Evolutionary conservation across 148 eudicot genomes (phyloP).

Genomic region (Chenopodium album): DNA sequence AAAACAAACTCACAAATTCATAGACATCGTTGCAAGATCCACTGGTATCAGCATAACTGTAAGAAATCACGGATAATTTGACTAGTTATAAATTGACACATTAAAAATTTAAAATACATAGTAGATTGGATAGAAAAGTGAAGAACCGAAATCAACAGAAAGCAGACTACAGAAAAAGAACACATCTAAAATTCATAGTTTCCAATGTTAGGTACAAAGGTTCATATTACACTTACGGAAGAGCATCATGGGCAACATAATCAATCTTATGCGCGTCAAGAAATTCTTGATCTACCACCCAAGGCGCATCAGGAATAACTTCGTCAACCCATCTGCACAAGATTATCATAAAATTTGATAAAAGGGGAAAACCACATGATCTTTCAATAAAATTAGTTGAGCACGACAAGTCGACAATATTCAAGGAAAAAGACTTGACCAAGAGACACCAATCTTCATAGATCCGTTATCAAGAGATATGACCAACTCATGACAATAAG

Average conservation of each 20-base stretch:
- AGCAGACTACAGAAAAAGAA: not conserved
- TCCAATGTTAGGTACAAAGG: not conserved
- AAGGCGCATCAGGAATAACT: conserved; percentile 81
- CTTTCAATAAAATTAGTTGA: no score
- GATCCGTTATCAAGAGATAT: not conserved
- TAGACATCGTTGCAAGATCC: conserved; percentile 77
- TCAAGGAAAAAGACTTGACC: not conserved
- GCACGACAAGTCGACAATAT: no score
- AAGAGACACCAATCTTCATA: not conserved
- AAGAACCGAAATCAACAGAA: not conserved
- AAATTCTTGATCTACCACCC: conserved; percentile 64
- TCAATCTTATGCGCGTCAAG: conserved; percentile 66
- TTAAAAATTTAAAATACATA: not conserved
- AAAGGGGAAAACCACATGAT: not conserved
- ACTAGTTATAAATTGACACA: not conserved
- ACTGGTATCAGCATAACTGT: conserved; percentile 74
- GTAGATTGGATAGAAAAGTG: not conserved
- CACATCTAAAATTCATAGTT: not conserved
- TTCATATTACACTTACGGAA: conserved; percentile 54
- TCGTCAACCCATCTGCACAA: conserved; percentile 74
- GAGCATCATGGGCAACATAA: conserved; percentile 75
- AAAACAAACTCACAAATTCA: conserved; percentile 59
- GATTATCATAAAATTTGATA: not conserved
- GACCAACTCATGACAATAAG: not conserved
- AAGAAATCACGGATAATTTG: conserved; percentile 9